Conservation (phyloP, 371 early-diverging fungal genomes). For the Syncephalis fuscata region DNA sequence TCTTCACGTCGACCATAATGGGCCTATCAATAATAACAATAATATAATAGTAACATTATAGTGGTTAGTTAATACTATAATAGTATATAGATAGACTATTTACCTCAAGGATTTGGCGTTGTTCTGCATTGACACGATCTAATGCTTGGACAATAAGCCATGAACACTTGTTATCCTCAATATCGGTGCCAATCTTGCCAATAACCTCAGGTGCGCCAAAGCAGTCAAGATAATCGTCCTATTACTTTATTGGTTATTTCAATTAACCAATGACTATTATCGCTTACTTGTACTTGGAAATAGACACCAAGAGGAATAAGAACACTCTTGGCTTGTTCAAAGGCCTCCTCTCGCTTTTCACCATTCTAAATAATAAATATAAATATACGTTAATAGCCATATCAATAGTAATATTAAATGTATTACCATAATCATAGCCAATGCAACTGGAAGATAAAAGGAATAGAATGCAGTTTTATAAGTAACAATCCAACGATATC, state of each 20-base stretch:
- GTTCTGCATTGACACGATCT: conserved; percentile 48
- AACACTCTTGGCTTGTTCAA: conserved; percentile 63
- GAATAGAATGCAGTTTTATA: conserved; percentile 98
- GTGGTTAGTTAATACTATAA: too few species aligned
- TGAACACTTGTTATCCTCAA: conserved; percentile 96
- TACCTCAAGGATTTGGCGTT: conserved; percentile 71
- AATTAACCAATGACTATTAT: neutral
- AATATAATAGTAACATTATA: too few species aligned
- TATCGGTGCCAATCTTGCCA: conserved; percentile 97
- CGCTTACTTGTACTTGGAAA: conserved; percentile 73
- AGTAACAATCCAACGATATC: conserved; percentile 81
- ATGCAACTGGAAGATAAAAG: conserved; percentile 94
- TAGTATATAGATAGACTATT: too few species aligned
- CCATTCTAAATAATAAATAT: conserved; percentile 33
- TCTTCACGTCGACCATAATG: conserved; percentile 81
- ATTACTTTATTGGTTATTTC: neutral
- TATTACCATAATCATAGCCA: conserved; percentile 72
- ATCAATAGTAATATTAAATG: neutral
- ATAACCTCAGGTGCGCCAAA: conserved; percentile 79
- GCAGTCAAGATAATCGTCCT: conserved; percentile 91
- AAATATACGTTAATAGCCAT: too few species aligned
- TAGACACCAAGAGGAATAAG: conserved; percentile 90
- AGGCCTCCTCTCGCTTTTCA: conserved; percentile 51
- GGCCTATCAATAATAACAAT: too few species aligned
- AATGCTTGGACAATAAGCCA: conserved; percentile 93